Conservation (phyloP, 2,329 filamentous ascomycete genomes). For the Fusarium pseudoanthophilum region DNA sequence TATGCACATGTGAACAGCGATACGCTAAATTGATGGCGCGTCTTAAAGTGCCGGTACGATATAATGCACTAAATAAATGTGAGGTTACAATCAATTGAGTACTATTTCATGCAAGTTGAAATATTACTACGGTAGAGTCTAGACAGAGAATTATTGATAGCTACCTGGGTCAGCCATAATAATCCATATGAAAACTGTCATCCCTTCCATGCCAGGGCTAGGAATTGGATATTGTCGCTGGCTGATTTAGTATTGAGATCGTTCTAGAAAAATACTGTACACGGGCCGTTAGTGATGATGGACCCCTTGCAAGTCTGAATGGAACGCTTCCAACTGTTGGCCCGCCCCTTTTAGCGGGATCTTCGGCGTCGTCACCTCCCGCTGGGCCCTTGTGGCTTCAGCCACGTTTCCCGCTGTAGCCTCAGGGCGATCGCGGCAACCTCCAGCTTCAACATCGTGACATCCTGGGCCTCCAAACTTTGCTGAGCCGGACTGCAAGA, state of each 20-base stretch:
- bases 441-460: slow-evolving; percentile 19
- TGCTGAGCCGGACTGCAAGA: neutral
- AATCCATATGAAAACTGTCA: neutral
- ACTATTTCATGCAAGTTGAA: neutral
- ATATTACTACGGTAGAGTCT: neutral
- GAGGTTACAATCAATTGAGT: neutral
- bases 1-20: neutral
- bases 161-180: neutral
- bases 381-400: slow-evolving; percentile 18
- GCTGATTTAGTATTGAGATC: neutral
- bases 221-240: neutral
- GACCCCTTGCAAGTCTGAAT: neutral
- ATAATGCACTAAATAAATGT: neutral
- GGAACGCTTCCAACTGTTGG: neutral
- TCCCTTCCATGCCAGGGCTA: neutral
- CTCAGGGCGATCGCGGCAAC: slow-evolving; percentile 18
- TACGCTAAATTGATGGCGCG: neutral
- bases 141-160: neutral
- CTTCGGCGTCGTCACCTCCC: slow-evolving; percentile 36
- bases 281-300: neutral
- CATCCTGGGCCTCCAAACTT: slow-evolving; percentile 3
- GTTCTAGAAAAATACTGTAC: neutral
- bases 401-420: slow-evolving; percentile 31
- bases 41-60: neutral
- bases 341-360: slow-evolving; percentile 35